A percentile compares a stretch with the other conserved stretches of the same genome.
phyloP scores from a whole-genome alignment of 163 green algal species.

The Scenedesmus sp. region DNA sequence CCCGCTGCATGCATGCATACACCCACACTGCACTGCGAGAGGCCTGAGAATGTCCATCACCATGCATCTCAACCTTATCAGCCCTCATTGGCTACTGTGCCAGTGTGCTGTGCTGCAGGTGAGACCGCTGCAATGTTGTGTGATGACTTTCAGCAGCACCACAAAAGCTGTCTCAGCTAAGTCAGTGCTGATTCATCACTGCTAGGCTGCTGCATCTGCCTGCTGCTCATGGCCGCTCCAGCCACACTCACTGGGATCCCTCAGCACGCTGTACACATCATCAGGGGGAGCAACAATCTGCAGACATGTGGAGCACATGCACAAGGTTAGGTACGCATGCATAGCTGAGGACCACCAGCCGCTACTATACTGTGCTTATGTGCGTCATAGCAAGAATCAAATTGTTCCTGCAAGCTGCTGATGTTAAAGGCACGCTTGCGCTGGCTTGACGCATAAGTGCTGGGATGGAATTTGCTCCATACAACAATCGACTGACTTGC shows the following conservation, averaged over 20 bases:
- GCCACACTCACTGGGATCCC: constrained; percentile 32
- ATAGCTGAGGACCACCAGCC: neutral
- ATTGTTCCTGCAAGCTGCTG: neutral
- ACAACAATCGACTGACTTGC: neutral
- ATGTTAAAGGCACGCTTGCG: neutral
- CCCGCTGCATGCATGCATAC: neutral
- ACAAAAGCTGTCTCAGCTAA: neutral
- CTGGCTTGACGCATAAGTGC: neutral
- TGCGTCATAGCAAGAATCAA: neutral
- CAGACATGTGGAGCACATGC: neutral
- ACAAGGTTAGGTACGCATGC: too few relatives aligned
- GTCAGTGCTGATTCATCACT: neutral
- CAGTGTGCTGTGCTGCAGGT: too few relatives aligned
- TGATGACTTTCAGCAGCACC: neutral
- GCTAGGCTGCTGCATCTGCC: neutral
- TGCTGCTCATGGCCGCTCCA: neutral
- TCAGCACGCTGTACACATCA: constrained; percentile 44
- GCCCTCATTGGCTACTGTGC: too few relatives aligned
- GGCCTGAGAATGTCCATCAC: neutral
- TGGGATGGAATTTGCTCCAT: neutral
- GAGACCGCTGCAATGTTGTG: too few relatives aligned
- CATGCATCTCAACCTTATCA: neutral
- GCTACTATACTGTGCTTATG: neutral
- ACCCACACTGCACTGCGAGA: neutral
- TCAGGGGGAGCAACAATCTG: constrained; percentile 41